Evolutionary conservation across 2,329 filamentous ascomycete species (phyloP).

Genomic region (Paecilomyces dactylethromorphus): DNA sequence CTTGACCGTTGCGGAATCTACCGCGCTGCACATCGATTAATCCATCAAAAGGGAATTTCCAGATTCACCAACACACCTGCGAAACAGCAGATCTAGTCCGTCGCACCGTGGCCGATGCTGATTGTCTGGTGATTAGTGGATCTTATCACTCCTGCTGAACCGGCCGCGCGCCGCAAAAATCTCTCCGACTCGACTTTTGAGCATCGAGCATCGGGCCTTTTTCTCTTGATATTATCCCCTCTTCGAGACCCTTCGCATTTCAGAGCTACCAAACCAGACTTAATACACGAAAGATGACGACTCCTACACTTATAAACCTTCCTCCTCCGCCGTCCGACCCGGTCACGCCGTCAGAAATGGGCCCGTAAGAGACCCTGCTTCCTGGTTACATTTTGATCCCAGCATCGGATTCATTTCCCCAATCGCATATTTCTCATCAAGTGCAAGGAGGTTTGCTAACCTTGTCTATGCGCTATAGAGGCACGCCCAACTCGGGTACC

Average conservation of each 20-base stretch:
- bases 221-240: background rate
- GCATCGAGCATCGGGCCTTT: background rate
- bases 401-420: conserved; percentile 6
- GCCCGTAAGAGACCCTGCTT: conserved; percentile 57
- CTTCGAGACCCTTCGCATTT: background rate
- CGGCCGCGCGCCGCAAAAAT: background rate
- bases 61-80: background rate
- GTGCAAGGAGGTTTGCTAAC: conserved; percentile 12
- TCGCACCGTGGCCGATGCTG: background rate
- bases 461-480: conserved; percentile 46
- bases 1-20: background rate
- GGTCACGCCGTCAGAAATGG: conserved; percentile 78
- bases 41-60: background rate
- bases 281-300: conserved; percentile 20
- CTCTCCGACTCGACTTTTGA: background rate
- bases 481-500: conserved; percentile 86
- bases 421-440: background rate
- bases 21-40: background rate
- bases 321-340: conserved; percentile 75
- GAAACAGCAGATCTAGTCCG: background rate
- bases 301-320: conserved; percentile 73
- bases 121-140: background rate
- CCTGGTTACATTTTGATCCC: conserved; percentile 4
- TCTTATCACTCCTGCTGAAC: background rate
- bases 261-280: background rate